Evolutionary conservation across 208 protist genomes (phyloP).

Genomic region (Crithidia mellificae): DNA sequence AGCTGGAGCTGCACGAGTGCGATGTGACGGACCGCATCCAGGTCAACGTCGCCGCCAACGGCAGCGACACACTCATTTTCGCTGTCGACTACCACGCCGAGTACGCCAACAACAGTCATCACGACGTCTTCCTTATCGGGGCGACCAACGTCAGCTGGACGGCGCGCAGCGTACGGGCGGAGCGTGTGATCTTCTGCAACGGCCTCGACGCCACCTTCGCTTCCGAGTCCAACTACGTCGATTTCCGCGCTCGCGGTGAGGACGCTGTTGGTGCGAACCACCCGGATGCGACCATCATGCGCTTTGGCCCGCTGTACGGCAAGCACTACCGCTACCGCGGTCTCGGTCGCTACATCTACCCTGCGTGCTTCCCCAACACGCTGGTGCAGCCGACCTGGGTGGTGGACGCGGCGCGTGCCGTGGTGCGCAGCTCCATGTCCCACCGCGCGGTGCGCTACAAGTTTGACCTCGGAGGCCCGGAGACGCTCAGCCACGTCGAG

Average conservation of each 20-base stretch:
- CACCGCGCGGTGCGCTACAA: slow-evolving; percentile 89
- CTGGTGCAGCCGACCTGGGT: slow-evolving; percentile 92
- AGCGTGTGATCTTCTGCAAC: slow-evolving; percentile 90
- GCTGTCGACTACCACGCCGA: slow-evolving; percentile 89
- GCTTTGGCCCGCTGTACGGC: slow-evolving; percentile 89
- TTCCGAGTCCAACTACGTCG: slow-evolving; percentile 91
- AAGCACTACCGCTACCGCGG: slow-evolving; percentile 90
- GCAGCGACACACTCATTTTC: slow-evolving; percentile 91
- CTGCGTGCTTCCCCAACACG: slow-evolving; percentile 86
- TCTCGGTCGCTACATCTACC: slow-evolving; percentile 89
- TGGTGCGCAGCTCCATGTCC: slow-evolving; percentile 80
- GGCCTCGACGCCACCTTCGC: slow-evolving; percentile 92
- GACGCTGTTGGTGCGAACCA: slow-evolving; percentile 89
- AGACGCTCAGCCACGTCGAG: slow-evolving; percentile 86
- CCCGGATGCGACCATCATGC: slow-evolving; percentile 88
- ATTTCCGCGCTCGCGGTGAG: slow-evolving; percentile 88
- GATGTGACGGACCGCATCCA: slow-evolving; percentile 92
- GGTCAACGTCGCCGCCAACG: slow-evolving; percentile 90
- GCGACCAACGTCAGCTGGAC: slow-evolving; percentile 91
- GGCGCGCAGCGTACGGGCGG: slow-evolving; percentile 85
- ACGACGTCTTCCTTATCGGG: slow-evolving; percentile 90
- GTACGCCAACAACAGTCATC: slow-evolving; percentile 93
- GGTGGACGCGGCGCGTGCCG: slow-evolving; percentile 85
- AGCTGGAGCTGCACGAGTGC: slow-evolving; percentile 91
- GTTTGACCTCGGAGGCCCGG: slow-evolving; percentile 91